Conservation (phyloP, 495 filamentous ascomycete species). For the Sphaerosporella brunnea region DNA sequence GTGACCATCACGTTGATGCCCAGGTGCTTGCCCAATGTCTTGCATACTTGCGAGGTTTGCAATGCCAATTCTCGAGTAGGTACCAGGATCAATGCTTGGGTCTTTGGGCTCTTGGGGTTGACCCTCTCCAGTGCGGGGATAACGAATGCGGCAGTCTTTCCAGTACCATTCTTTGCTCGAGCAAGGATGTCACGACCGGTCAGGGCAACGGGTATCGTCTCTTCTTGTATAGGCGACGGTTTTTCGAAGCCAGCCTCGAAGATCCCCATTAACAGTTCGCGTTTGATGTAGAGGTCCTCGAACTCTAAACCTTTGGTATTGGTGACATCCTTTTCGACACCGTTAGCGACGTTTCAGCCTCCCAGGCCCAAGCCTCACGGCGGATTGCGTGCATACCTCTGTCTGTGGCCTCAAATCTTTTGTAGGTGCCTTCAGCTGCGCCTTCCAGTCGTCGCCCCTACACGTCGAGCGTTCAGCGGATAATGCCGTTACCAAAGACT, state of each 20-base stretch:
- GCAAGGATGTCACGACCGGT: conserved; percentile 91
- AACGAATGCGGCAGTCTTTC: conserved; percentile 94
- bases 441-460: conserved; percentile 50
- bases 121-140: conserved; percentile 91
- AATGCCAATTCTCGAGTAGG: conserved; percentile 95
- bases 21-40: conserved; percentile 90
- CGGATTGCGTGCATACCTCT: conserved; percentile 39
- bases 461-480: conserved; percentile 11
- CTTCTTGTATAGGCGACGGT: conserved; percentile 97
- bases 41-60: conserved; percentile 97
- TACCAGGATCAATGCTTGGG: conserved; percentile 87
- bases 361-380: background rate
- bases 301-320: conserved; percentile 94
- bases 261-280: conserved; percentile 93
- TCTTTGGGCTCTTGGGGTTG: conserved; percentile 87
- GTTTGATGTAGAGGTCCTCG: conserved; percentile 87
- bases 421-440: conserved; percentile 53
- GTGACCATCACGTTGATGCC: conserved; percentile 98
- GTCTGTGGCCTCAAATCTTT: conserved; percentile 85
- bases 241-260: conserved; percentile 98
- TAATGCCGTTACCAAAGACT: conserved; percentile 12
- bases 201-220: conserved; percentile 88
- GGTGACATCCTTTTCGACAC: conserved; percentile 65
- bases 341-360: background rate
- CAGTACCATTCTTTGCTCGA: conserved; percentile 93